Base-by-base conservation (phyloP, 108 stramenopile genomes). In the Cafeteria roenbergensis region DNA sequence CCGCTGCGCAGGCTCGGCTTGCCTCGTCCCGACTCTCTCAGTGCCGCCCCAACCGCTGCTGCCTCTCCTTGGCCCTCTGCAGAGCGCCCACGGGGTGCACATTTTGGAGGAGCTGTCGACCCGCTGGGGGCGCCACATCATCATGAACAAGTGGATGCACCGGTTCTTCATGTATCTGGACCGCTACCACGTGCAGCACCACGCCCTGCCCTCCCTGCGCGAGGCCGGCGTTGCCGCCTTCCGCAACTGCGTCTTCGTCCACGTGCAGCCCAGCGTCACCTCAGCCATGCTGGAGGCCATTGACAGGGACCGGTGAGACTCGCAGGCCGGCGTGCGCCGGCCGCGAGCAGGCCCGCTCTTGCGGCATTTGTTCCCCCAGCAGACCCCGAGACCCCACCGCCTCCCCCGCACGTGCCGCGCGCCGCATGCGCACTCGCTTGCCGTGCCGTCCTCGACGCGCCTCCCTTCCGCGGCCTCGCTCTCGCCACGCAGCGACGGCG, bases 91-190 rank as follows among this genome's bases (percentile, higher is more conserved):
- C 56, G 67, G 73, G 25, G 71, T 88, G 50, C 85, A 84, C 62
- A 82, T 95, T 14, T 76, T 99, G 34, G 77, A 76, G 51, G 98
- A 99, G 78, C 80, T 97, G 32, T 85, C 90, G 64, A 73, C 82
- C 52, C 90, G 98, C 29, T 95, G 94, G 93, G 66, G 78, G 27
- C 92, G 97, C 73, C 95, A 99, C 82, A 92, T 88, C 69, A 93
- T 97, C 66, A 99, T 99, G 98, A 95, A 96, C 82, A 92, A 94
- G 72, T 99, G 98, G 98, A 85, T 96, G 70, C 89, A 82, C 64
- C 89, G 90, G 60, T 97, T 99, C 79, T 99, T 99, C 76, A 92
- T 88, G 71, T 99, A 99, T 78, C 83, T 99, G 35, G 90, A 92
- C 80, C 84, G 93, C 29, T 97, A 94, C 85, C 93, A 93, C 74